These are phyloP conservation scores for Cucurbita ficifolia DNA, from an alignment of 306 rosid genomes.

Conservation along the genomic window DNA sequence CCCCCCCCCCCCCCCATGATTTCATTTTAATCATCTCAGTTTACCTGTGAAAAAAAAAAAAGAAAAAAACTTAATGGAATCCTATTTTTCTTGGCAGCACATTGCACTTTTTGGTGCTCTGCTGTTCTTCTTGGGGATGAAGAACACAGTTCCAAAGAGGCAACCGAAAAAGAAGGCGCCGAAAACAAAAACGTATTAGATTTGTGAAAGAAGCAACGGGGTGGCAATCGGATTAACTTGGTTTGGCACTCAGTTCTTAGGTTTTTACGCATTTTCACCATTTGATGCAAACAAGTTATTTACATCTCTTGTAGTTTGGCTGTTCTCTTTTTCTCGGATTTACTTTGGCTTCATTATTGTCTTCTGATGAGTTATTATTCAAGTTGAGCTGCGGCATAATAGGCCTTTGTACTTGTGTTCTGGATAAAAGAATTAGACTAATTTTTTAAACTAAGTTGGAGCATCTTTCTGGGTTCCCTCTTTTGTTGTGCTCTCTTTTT, in stretches of 20 bases:
- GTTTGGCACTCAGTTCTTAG: neutral
- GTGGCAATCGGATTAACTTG: neutral
- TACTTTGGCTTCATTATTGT: neutral
- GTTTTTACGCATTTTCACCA: neutral
- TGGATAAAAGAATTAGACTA: neutral
- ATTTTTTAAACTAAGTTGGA: neutral
- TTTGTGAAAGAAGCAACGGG: conserved; percentile 3
- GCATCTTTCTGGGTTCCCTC: neutral
- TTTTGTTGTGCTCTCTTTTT: neutral
- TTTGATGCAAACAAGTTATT: neutral
- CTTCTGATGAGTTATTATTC: neutral
- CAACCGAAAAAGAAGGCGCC: conserved; percentile 38
- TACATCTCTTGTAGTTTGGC: neutral
- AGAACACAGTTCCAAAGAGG: conserved; percentile 35
- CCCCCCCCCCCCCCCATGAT: too few relatives aligned
- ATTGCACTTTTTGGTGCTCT: conserved; percentile 53
- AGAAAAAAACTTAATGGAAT: neutral
- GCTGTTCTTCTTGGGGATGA: conserved; percentile 58
- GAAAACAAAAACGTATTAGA: conserved; percentile 31
- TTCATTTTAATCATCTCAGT: neutral
- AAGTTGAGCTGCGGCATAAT: neutral
- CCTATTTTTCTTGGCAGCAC: conserved; percentile 28
- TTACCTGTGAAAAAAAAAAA: too few relatives aligned
- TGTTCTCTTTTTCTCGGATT: neutral
- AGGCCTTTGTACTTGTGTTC: neutral